Evolutionary conservation across 257 asterid species (phyloP).

Genomic region (Primulina tabacum): DNA sequence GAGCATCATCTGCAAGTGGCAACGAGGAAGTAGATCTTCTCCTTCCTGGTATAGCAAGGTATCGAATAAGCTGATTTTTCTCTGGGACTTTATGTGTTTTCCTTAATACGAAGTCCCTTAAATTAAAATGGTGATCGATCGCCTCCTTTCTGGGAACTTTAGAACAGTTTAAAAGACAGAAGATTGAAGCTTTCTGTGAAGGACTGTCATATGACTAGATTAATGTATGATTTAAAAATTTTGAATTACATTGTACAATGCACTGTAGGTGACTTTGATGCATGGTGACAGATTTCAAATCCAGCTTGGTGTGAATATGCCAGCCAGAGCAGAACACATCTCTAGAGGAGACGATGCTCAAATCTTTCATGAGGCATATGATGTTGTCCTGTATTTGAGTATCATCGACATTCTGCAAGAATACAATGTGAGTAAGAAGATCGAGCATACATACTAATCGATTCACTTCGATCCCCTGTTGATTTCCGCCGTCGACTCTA

Average conservation of each 20-base stretch:
- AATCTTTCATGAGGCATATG: constrained; percentile 82
- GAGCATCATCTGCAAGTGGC: constrained; percentile 85
- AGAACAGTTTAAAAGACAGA: not conserved
- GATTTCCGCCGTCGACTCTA: constrained; percentile 89
- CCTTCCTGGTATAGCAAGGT: constrained; percentile 99
- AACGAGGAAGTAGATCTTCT: constrained; percentile 95
- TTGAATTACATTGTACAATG: not conserved
- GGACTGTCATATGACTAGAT: no score
- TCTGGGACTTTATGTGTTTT: not conserved
- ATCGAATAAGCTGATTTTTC: constrained; percentile 9
- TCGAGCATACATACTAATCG: constrained; percentile 82
- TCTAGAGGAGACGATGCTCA: constrained; percentile 37
- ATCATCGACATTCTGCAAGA: constrained; percentile 95
- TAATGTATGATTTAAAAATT: no score
- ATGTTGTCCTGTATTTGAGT: constrained; percentile 83
- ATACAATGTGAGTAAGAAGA: constrained; percentile 80
- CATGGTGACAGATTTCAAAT: constrained; percentile 70
- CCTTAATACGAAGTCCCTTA: not conserved
- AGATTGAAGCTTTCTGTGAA: not conserved
- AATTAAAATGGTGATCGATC: no score
- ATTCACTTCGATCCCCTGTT: constrained; percentile 76
- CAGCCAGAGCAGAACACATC: constrained; percentile 86
- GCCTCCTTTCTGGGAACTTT: not conserved
- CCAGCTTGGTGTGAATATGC: constrained; percentile 98
- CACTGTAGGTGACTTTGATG: not conserved